Evolutionary conservation across 495 filamentous ascomycete species (phyloP), one percentile per base, ranked within the genome.

Genomic region (Penicilliopsis zonata): DNA sequence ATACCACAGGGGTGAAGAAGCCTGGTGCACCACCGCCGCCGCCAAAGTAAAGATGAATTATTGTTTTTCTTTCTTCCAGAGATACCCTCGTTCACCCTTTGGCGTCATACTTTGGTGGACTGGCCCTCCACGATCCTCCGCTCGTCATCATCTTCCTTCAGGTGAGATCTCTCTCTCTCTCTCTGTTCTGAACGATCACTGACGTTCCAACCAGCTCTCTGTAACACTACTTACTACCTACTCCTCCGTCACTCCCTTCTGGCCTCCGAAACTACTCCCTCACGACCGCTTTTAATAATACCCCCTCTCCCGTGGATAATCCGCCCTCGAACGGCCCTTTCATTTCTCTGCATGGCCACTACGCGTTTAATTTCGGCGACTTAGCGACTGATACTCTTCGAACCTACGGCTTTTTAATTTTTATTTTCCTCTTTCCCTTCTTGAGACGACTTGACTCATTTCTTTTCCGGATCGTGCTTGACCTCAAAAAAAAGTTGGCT

Each of bases 1-100:
- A 74, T 39, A 74, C 69, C 33, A 74, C 70, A 3, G 70, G 69
- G 14, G 63, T 71, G 13, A 65, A 69, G 47, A 71, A 71, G 52
- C 70, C 70, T 27, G 60, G 66, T 34, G 61, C 62, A 44, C 69
- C 69, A 36, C 63, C 61, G 38, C 57, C 54, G 34, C 53, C 51
- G 29, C 56, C 53, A 17, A 57, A 53, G 44, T 55, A 48, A 54
- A 17, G 37, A 39, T 38, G 35, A 37, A 33, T 40, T 44, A 16
- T 25, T 34, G 25, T 30, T 35, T 47, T 39, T 44, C 31, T 44
- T n/a, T n/a, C n/a, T n/a, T n/a, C n/a, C n/a, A n/a, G n/a, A n/a
- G n/a, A n/a, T n/a, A n/a, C n/a, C n/a, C n/a, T n/a, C n/a, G n/a
- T n/a, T n/a, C n/a, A n/a, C n/a, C n/a, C n/a, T n/a, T n/a, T n/a